These are phyloP conservation scores for Berberis thunbergii DNA, from an alignment of 164 flowering plant species.

Conservation along the genomic window DNA sequence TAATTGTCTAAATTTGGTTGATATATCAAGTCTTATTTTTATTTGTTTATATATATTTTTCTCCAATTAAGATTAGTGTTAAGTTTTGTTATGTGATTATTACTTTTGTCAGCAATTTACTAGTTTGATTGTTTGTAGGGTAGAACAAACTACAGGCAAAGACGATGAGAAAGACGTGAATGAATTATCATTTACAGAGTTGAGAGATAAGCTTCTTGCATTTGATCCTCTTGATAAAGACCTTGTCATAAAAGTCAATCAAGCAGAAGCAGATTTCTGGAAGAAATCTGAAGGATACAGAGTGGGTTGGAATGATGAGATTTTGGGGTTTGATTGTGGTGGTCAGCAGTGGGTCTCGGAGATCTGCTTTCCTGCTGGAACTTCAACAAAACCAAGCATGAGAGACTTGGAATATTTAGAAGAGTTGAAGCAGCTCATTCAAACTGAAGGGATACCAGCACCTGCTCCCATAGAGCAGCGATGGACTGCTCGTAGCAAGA, in stretches of 20 bases:
- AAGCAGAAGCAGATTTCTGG: slow-evolving; percentile 99
- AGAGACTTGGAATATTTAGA: slow-evolving; percentile 85
- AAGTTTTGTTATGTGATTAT: too few relatives aligned
- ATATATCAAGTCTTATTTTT: too few relatives aligned
- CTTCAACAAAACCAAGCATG: slow-evolving; percentile 74
- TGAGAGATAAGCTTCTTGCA: slow-evolving; percentile 89
- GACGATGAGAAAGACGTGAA: slow-evolving; percentile 40
- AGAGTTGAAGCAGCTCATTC: slow-evolving; percentile 69
- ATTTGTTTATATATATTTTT: too few relatives aligned
- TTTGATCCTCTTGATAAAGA: slow-evolving; percentile 90
- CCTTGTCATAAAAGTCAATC: slow-evolving; percentile 67
- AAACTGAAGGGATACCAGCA: slow-evolving; percentile 75
- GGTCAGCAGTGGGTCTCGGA: slow-evolving; percentile 99
- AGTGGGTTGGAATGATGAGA: slow-evolving; percentile 99
- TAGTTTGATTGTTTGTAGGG: slow-evolving; percentile 34
- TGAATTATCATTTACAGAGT: slow-evolving; percentile 80
- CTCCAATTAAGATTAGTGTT: too few relatives aligned
- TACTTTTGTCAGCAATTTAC: slow-evolving; percentile 10
- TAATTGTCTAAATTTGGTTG: too few relatives aligned
- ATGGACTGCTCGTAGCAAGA: slow-evolving; percentile 83
- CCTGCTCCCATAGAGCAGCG: slow-evolving; percentile 99
- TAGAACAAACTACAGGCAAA: slow-evolving; percentile 15
- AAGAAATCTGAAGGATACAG: slow-evolving; percentile 91
- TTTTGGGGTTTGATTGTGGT: slow-evolving; percentile 97
- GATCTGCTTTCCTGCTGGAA: slow-evolving; percentile 90